phyloP scores from a whole-genome alignment of 169 alveolate species.

The Plasmodium yoelii region DNA sequence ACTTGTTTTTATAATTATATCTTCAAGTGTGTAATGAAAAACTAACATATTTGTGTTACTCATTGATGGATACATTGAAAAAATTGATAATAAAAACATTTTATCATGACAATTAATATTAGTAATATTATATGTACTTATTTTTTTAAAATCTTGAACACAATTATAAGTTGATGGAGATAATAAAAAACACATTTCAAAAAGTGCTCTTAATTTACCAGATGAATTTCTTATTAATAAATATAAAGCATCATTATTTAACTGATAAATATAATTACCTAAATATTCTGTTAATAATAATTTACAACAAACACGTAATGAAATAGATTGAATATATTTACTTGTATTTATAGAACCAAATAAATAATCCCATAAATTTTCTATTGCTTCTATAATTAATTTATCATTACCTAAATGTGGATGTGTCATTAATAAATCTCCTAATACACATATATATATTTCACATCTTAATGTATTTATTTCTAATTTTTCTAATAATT shows the following conservation, averaged over 20 bases:
- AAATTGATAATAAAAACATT: slow-evolving; percentile 62
- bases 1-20: slow-evolving; percentile 77
- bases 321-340: slow-evolving; percentile 81
- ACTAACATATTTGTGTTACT: slow-evolving; percentile 77
- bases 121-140: slow-evolving; percentile 57
- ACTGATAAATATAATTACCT: slow-evolving; percentile 14
- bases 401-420: slow-evolving; percentile 52
- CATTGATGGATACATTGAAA: slow-evolving; percentile 81
- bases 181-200: slow-evolving; percentile 80
- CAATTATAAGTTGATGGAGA: slow-evolving; percentile 77
- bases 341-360: slow-evolving; percentile 73
- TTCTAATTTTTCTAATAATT: slow-evolving; percentile 76
- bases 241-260: slow-evolving; percentile 37
- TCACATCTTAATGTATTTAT: slow-evolving; percentile 82
- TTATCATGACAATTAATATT: slow-evolving; percentile 81
- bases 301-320: slow-evolving; percentile 75
- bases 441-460: slow-evolving; percentile 80
- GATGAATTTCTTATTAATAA: slow-evolving; percentile 60
- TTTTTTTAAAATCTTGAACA: slow-evolving; percentile 76
- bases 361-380: slow-evolving; percentile 79
- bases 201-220: slow-evolving; percentile 72
- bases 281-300: slow-evolving; percentile 72
- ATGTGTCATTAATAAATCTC: slow-evolving; percentile 80
- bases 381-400: slow-evolving; percentile 75
- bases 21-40: slow-evolving; percentile 82